Evolutionary conservation across 2,329 filamentous ascomycete genomes (phyloP).

Genomic region (Fonsecaea monophora): DNA sequence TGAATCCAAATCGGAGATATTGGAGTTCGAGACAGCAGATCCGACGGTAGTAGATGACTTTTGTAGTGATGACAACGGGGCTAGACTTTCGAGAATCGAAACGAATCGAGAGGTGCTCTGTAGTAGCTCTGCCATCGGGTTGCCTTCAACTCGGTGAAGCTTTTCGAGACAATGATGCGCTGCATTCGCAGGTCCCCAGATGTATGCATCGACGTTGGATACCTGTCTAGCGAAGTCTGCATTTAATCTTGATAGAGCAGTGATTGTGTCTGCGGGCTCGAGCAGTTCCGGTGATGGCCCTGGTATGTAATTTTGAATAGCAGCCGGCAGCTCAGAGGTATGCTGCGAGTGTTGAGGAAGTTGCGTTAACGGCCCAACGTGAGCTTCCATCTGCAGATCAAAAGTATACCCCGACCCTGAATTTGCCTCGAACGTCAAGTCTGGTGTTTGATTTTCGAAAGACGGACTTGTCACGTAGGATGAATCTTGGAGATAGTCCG

Average conservation of each 20-base stretch:
- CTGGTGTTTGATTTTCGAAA: neutral
- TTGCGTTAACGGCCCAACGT: neutral
- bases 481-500: neutral
- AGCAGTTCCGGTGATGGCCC: neutral
- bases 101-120: conserved; percentile 20
- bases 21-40: neutral
- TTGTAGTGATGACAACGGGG: neutral
- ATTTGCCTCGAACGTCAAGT: neutral
- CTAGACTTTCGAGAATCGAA: conserved; percentile 15
- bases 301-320: neutral
- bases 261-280: conserved; percentile 11
- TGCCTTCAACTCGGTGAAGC: conserved; percentile 6
- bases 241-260: conserved; percentile 15
- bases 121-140: conserved; percentile 13
- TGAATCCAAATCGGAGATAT: neutral
- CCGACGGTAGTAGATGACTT: neutral
- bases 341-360: neutral
- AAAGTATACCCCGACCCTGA: neutral
- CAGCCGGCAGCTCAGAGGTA: neutral
- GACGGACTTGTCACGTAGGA: neutral
- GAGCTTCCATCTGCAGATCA: neutral
- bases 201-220: neutral
- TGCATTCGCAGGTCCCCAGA: conserved; percentile 6
- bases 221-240: conserved; percentile 15
- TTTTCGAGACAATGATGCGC: conserved; percentile 18